Evolutionary conservation across 2,329 filamentous ascomycete genomes (phyloP), one percentile per base, ranked within the genome.

Genomic region (Scleromitrula shiraiana): DNA sequence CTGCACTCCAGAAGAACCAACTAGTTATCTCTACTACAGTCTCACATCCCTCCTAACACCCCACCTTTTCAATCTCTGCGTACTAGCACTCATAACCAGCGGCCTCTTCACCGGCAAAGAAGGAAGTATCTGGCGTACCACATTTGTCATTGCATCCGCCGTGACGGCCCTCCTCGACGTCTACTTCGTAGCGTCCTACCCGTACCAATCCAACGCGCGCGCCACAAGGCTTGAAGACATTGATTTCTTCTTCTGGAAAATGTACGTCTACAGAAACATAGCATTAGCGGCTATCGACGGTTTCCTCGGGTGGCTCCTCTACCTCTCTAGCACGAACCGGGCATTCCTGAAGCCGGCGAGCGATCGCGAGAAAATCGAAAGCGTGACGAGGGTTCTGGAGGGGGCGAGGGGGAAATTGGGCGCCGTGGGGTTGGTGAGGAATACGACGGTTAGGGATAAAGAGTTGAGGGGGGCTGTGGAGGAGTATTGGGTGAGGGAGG

Each of bases 401-500:
- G 67, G 68, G 5, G 72, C 78, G 10, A 76, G 81, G 62, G 75
- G 78, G 46, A 88, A 83, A 64, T 65, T 95, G 51, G 81, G 77
- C 56, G 86, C 85, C 0, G 69, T 86, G 30, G 85, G 80, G 7
- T 80, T 95, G 49, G 70, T 95, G 38, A 79, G 84, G 63, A 96
- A 96, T 69, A 87, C 88, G 2, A 76, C 86, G 14, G 72, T 84
- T 49, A 71, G 90, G 47, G 87, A 96, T 67, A 74, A 78, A 53
- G 76, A 76, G 36, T 68, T 96, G 64, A 78, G 89, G 50, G 72
- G 67, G 2, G 75, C 76, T 50, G 76, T 77, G 41, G 77, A 83
- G 56, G 75, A 72, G 14, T 96, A 96, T 67, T 97, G 91, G 91
- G 70, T 73, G 8, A 82, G 83, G 37, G 88, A 96, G 69, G 83